Base-by-base conservation (phyloP, 352 stramenopile genomes). In the Phytophthora colocasiae region DNA sequence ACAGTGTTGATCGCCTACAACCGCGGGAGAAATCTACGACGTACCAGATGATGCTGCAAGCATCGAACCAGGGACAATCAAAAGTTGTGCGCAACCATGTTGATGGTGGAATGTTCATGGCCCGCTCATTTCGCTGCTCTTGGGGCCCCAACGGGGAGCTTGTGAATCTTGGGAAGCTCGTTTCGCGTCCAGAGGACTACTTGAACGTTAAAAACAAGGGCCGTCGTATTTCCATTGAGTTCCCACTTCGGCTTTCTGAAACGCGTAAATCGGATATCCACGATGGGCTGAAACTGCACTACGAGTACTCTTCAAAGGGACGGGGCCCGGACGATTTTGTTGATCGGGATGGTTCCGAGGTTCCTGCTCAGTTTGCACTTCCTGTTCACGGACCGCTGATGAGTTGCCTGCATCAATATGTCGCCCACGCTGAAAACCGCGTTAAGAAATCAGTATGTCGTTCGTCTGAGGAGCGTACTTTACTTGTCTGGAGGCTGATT, bases 101-200 rank as follows among this genome's bases (percentile, higher is more conserved):
- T 12, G 87, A 95, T 32, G 67, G 75, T 7, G 82, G 82, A 0
- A 75, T 95, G 41, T 93, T 92, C 39, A 89, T 93, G 71, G 77
- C 82, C 14, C 85, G 85, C 12, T 93, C 87, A 43, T 93, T 93
- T 77, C 85, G 87, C 17, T 92, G 85, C 44, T 92, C 83, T 6
- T 95, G 85, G 83, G 87, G 87, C 1, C 87, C 87, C 22, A 89
- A 91, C 27, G 87, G 87, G 2, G 80, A 91, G 40, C 52, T 95
- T 1, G 78, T 92, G 41, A 91, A 92, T 61, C 55, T 87, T 6
- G 80, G 75, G 50, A 84, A 76, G 26, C 53, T 85, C 12, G 58
- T 73, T 48, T 77, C 81, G 4, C 69, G 55, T 22, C 41, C 46
- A 7, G 58, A 73, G 17, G 62, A 50, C 6, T 56, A 63, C 19